Percentiles rank a stretch among this genome's conserved stretches.
Evolutionary conservation across 768 basidiomycete genomes (phyloP).

Genomic region (Thelephora ganbajun): DNA sequence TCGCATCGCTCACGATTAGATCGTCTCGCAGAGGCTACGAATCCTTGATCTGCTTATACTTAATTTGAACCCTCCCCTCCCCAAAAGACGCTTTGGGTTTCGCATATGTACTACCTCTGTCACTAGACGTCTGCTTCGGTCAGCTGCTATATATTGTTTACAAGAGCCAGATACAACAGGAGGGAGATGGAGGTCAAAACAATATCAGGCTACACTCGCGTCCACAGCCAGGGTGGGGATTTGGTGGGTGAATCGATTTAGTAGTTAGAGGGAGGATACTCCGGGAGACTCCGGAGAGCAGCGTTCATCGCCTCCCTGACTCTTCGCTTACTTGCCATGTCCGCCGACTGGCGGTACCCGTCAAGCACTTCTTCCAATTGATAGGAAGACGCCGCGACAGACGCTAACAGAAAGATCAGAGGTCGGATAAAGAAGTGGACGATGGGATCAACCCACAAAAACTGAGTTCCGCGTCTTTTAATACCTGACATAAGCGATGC

Average conservation of each 20-base stretch:
- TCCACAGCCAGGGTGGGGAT: neutral
- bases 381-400: conserved; percentile 53
- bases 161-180: neutral
- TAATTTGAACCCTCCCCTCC: neutral
- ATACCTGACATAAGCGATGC: conserved; percentile 9
- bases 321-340: conserved; percentile 55
- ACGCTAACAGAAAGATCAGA: conserved; percentile 26
- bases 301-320: conserved; percentile 73
- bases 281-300: conserved; percentile 54
- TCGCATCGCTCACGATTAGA: conserved; percentile 3
- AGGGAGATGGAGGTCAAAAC: neutral
- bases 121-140: neutral
- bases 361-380: conserved; percentile 65
- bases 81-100: neutral
- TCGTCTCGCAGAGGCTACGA: too few relatives aligned
- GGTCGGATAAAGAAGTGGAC: neutral
- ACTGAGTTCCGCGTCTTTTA: conserved; percentile 16
- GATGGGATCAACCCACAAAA: conserved; percentile 13
- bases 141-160: neutral
- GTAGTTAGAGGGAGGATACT: conserved; percentile 42
- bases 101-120: neutral
- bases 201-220: neutral
- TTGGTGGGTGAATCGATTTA: conserved; percentile 1
- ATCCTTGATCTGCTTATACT: neutral
- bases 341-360: conserved; percentile 63